Evolutionary conservation across 805 yeast species (phyloP).

Genomic region (Pichia kluyveri): DNA sequence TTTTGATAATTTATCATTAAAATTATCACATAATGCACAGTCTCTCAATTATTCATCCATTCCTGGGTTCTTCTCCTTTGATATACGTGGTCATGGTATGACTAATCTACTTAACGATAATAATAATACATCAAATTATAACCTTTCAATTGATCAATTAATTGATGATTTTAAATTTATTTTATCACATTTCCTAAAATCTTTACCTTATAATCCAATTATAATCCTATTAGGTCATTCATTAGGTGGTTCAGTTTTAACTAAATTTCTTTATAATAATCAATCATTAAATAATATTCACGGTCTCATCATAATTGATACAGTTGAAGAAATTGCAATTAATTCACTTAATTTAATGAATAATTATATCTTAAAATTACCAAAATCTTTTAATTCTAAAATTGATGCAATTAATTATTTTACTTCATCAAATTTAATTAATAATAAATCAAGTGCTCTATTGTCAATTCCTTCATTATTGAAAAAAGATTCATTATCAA

Average conservation of each 20-base stretch:
- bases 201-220: constrained; percentile 14
- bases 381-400: constrained; percentile 43
- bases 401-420: constrained; percentile 79
- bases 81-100: constrained; percentile 79
- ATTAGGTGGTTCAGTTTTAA: constrained; percentile 80
- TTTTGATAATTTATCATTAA: constrained; percentile 45
- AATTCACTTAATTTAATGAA: constrained; percentile 61
- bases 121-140: constrained; percentile 13
- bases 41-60: constrained; percentile 21
- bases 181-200: constrained; percentile 29
- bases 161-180: constrained; percentile 50
- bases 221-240: constrained; percentile 79
- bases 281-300: constrained; percentile 9
- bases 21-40: constrained; percentile 27
- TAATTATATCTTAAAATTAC: constrained; percentile 55
- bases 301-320: constrained; percentile 79
- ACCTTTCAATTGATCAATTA: constrained; percentile 42
- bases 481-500: constrained; percentile 1
- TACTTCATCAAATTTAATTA: constrained; percentile 42
- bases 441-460: constrained; percentile 52
- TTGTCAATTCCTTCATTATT: constrained; percentile 74
- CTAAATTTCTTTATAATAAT: constrained; percentile 35
- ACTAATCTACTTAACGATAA: constrained; percentile 26
- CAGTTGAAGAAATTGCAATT: constrained; percentile 89
- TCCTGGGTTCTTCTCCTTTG: constrained; percentile 66